Evolutionary conservation across 202 grass and related monocot species (phyloP).

Genomic region (Saccharum hybrid): DNA sequence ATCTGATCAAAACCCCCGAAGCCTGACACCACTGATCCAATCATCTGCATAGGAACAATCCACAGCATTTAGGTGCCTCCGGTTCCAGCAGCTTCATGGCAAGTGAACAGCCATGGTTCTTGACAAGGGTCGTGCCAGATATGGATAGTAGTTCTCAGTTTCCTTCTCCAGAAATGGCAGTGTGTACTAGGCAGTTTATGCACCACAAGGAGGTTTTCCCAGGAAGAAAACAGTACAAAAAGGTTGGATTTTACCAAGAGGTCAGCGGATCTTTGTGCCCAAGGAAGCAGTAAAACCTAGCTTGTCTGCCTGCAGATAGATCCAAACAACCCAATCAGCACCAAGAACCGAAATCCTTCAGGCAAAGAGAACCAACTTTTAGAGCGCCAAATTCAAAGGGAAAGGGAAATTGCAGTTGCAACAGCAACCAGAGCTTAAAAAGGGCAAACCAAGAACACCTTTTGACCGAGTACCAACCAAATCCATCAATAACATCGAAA

Average conservation of each 20-base stretch:
- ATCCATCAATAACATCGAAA: conserved; percentile 28
- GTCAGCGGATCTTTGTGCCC: conserved; percentile 20
- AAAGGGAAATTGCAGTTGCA: not conserved
- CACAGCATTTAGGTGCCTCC: conserved; percentile 22
- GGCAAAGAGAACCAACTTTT: conserved; percentile 6
- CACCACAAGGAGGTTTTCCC: conserved; percentile 38
- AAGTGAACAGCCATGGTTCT: conserved; percentile 23
- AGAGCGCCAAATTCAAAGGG: not conserved
- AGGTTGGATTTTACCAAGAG: conserved; percentile 16
- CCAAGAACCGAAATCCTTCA: conserved; percentile 12
- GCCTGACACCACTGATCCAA: conserved; percentile 38
- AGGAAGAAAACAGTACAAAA: conserved; percentile 15
- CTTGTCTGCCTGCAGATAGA: conserved; percentile 42
- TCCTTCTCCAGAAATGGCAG: conserved; percentile 28
- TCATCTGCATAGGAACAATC: conserved; percentile 22
- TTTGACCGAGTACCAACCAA: conserved; percentile 22
- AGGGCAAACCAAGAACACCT: conserved; percentile 8
- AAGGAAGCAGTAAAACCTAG: conserved; percentile 27
- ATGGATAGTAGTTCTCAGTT: not conserved
- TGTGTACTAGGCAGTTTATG: not conserved
- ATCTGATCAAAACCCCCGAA: conserved; percentile 40
- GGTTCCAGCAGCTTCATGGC: conserved; percentile 37
- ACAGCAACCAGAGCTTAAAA: not conserved
- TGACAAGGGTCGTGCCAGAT: not conserved
- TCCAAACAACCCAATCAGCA: conserved; percentile 29